A percentile compares a stretch with the other conserved stretches of the same genome.
Conservation (phyloP, 495 filamentous ascomycete genomes). For the Jackrogersella multiformis region DNA sequence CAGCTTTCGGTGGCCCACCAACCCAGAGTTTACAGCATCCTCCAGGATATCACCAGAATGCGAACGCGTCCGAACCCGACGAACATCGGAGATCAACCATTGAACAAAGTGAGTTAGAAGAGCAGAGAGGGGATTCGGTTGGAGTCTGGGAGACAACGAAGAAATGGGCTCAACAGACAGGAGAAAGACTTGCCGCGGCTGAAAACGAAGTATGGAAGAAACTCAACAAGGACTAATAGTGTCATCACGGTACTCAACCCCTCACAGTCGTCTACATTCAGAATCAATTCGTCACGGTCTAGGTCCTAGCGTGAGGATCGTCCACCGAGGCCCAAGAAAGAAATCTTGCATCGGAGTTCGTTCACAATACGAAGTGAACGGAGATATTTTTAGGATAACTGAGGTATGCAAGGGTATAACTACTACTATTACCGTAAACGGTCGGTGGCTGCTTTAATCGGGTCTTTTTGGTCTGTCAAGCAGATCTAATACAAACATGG, state of each 20-base stretch:
- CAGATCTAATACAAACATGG: slow-evolving; percentile 7
- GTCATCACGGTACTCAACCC: not conserved
- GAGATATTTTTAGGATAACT: not conserved
- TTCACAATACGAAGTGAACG: not conserved
- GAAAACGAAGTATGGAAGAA: slow-evolving; percentile 78
- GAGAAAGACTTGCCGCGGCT: slow-evolving; percentile 67
- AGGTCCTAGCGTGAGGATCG: slow-evolving; percentile 5
- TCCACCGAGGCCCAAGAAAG: slow-evolving; percentile 6
- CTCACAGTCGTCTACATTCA: not conserved
- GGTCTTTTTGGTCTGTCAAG: slow-evolving; percentile 2
- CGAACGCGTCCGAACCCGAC: slow-evolving; percentile 57
- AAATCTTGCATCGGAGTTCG: slow-evolving; percentile 4
- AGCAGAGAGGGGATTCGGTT: slow-evolving; percentile 52
- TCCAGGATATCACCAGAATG: slow-evolving; percentile 66
- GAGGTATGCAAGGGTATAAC: not conserved
- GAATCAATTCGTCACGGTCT: slow-evolving; percentile 3
- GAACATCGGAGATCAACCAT: slow-evolving; percentile 45
- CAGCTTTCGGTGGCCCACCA: slow-evolving; percentile 2
- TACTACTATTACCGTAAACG: too few relatives aligned
- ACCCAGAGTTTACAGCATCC: slow-evolving; percentile 54
- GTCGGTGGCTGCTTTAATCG: not conserved
- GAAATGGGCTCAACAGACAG: slow-evolving; percentile 68
- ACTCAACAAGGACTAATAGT: slow-evolving; percentile 63
- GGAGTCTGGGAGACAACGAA: slow-evolving; percentile 65
- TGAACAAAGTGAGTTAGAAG: slow-evolving; percentile 40